Conservation (phyloP, 2,329 filamentous ascomycete genomes). For the Elsinoe perseae region DNA sequence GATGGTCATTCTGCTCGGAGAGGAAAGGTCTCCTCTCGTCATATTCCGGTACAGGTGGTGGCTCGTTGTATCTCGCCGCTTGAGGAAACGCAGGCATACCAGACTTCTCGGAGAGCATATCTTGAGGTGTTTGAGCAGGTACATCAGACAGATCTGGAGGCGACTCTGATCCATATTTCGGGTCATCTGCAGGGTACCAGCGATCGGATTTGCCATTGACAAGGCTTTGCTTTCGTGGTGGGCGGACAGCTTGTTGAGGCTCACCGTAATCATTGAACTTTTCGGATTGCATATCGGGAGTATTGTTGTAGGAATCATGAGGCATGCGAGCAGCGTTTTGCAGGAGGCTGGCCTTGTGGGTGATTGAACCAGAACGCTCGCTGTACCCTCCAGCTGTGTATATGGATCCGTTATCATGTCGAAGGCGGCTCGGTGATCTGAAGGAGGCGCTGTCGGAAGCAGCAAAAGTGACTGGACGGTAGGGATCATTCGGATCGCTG, state of each 20-base stretch:
- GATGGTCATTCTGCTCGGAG: not conserved
- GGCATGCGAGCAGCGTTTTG: slow-evolving; percentile 53
- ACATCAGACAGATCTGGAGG: slow-evolving; percentile 10
- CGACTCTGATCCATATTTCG: slow-evolving; percentile 13
- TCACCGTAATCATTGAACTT: slow-evolving; percentile 5
- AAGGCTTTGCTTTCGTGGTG: slow-evolving; percentile 9
- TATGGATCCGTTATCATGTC: slow-evolving; percentile 40
- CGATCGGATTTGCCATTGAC: slow-evolving; percentile 12
- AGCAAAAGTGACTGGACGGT: slow-evolving; percentile 59
- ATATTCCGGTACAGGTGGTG: slow-evolving; percentile 5
- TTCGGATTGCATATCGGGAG: slow-evolving; percentile 10
- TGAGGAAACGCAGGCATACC: slow-evolving; percentile 12
- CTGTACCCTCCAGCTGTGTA: slow-evolving; percentile 42
- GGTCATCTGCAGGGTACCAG: slow-evolving; percentile 13
- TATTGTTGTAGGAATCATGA: slow-evolving; percentile 20
- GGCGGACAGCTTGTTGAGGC: not conserved
- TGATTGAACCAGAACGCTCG: slow-evolving; percentile 36
- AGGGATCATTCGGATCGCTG: slow-evolving; percentile 72
- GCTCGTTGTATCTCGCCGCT: not conserved
- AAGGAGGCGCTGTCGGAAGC: slow-evolving; percentile 39
- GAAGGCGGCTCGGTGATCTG: slow-evolving; percentile 19
- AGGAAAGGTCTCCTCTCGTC: slow-evolving; percentile 7
- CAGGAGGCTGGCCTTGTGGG: slow-evolving; percentile 45
- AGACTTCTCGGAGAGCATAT: slow-evolving; percentile 8
- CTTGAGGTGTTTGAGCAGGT: slow-evolving; percentile 6